Base-by-base conservation (phyloP, 176 grass and related monocot species). In the Ampelocalamus luodianensis region DNA sequence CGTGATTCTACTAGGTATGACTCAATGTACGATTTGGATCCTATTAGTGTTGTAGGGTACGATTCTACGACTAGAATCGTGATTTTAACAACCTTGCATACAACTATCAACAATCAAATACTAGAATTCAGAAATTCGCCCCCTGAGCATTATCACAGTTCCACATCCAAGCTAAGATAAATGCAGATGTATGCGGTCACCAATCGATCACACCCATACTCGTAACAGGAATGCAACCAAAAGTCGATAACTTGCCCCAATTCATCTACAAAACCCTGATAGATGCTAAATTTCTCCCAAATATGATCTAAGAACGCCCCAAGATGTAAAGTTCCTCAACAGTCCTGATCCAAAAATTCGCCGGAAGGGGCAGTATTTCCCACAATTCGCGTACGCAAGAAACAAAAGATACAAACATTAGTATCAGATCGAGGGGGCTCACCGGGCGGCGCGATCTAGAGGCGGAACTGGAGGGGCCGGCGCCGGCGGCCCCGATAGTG, bases 401-500 rank as follows among this genome's bases (percentile, higher is more conserved):
- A 15, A 6, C 6, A 37, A 13, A 38, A 12, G 49, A 36, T 4
- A 20, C 8, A 77, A 53, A 37, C 12, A 8, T 55, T 6, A 42
- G 36, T 2, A 58, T 37, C 26, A 77, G 48, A 85, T 77, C 36
- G 5, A 54, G 70, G 48, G 42, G 4, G 69, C 89, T 76, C 56
- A 86, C 83, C 34, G 11, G 23, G 63, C 74, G 62, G 72, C 72
- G 69, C 65, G 78, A 72, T 76, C 88, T 82, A 51, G 65, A 4
- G 5, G 18, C 5, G 37, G 66, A 39, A 16, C 3, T 65, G 26
- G 60, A 63, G 43, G 50, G 36, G 58, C 24, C 29, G 15, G 66
- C 65, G 2, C 53, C 39, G 59, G 2, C 29, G 27, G 23, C 36
- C 7, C 62, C 55, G 40, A 72, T 22, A 6, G 79, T 67, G 63